Base-by-base conservation (phyloP, 2,329 filamentous ascomycete species). In the Penicillium sp. region DNA sequence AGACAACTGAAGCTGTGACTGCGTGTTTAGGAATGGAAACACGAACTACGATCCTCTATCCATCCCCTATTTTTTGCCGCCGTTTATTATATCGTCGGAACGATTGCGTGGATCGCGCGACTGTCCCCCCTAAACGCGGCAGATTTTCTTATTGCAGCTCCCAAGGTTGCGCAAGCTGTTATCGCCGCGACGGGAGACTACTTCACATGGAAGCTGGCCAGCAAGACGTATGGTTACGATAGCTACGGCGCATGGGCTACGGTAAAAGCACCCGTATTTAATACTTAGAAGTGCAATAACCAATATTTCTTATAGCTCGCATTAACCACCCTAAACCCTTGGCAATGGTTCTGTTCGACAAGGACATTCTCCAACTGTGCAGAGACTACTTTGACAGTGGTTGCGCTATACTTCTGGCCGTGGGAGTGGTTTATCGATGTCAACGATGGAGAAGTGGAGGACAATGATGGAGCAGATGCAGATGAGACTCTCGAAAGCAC, bases 281-380 rank as follows among this genome's bases (percentile, higher is more conserved):
- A 14, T 23, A 16, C 8, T 20, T 12, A 8, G 21, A n/a, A 43
- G 33, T 42, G 23, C n/a, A 35, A 47, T 9, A 5, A 24, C 45
- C 28, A 48, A 55, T 21, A 33, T 42, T 38, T 24, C 40, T 12
- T 23, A 58, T 70, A 91, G 86, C 78, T 96, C 47, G 80, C 82
- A 58, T 81, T 94, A 74, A 86, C 85, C 3, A 72, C 89, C 45
- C 77, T 86, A 65, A 96, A 86, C 72, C 90, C 94, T 6, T 99
- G 94, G 91, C 91, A 97, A 71, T 97, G 90, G 90, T 97, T 94
- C 74, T 94, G 88, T 74, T 94, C 91, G 1, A 93, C 91, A 0
- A 83, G 94, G 47, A 96, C 94, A 0, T 88, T 99, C 67, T 97
- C 93, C 55, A 99, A 99, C 74, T 94, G 87, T 52, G 78, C 97